Base-by-base conservation (phyloP, 805 yeast genomes). In the Starmerella cellae region DNA sequence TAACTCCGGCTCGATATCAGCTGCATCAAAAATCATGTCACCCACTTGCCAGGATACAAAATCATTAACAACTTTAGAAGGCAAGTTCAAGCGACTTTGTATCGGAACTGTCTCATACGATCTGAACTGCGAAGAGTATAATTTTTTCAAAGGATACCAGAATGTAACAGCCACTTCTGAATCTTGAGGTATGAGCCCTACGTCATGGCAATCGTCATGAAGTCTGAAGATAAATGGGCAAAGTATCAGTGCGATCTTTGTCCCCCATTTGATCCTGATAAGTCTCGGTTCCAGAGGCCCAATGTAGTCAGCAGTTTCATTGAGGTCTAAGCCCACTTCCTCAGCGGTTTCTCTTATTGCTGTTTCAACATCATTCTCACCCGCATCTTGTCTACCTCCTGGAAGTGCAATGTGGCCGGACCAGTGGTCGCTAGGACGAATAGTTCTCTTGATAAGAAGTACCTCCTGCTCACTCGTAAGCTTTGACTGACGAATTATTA, bases 361-460 rank as follows among this genome's bases (percentile, higher is more conserved):
- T 1, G 64, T 53, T 27, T 57, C 60, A 5, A 54, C 33, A 20
- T 57, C 51, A 4, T 48, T 54, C 39, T 62, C 68, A 2, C 50
- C 58, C 2, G 57, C 52, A 28, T 64, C 67, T 5, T 60, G 51
- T n/a, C 58, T 50, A 10, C 68, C 68, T 2, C 68, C 68, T 1
- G 68, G 68, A 1, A 64, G 39, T 2, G 67, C 68, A 34, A 64
- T 55, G 44, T 64, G 67, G 14, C 63, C 63, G 6, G 66, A 61
- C 68, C 68, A 64, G 16, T 64, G 49, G 39, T 64, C 68, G 2
- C 60, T 48, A 10, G 45, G 49, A n/a, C 62, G 49, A 2, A 50
- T 46, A 2, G 66, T 53, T 8, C 68, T 56, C 38, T 61, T 62
- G 39, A 64, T 64, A 35, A 64, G 51, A 30, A 64, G 56, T 3